These are phyloP conservation scores for Suillus decipiens DNA, from an alignment of 768 basidiomycete genomes.

Conservation along the genomic window DNA sequence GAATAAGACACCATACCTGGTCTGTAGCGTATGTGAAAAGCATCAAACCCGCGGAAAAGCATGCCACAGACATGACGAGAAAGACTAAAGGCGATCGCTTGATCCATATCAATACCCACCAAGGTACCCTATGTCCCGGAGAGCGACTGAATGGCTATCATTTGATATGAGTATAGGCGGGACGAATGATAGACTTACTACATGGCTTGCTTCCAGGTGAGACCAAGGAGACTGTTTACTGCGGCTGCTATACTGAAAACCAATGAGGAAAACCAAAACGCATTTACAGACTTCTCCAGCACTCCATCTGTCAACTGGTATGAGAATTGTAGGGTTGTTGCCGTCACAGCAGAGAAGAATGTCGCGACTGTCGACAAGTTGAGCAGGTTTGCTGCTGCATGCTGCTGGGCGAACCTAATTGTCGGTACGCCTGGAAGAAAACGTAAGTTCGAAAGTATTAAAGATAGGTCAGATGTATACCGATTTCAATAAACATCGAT, in stretches of 20 bases:
- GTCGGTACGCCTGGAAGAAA: constrained; percentile 48
- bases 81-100: constrained; percentile 82
- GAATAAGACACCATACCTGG: constrained; percentile 48
- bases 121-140: constrained; percentile 55
- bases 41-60: constrained; percentile 78
- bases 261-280: constrained; percentile 56
- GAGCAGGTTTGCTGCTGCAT: constrained; percentile 48
- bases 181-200: constrained; percentile 41
- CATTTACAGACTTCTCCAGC: constrained; percentile 46
- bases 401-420: constrained; percentile 55
- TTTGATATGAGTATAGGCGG: constrained; percentile 14
- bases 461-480: constrained; percentile 24
- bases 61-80: constrained; percentile 80
- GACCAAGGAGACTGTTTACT: constrained; percentile 51
- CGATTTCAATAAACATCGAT: constrained; percentile 54
- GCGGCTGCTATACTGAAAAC: constrained; percentile 57
- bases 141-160: constrained; percentile 43
- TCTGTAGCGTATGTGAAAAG: constrained; percentile 75
- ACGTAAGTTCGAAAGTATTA: background rate
- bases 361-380: constrained; percentile 56
- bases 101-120: constrained; percentile 78
- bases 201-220: constrained; percentile 61
- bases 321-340: constrained; percentile 51
- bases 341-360: constrained; percentile 57
- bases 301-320: constrained; percentile 35